Conservation (phyloP, 768 basidiomycete species). For the Podaxis rugospora region DNA sequence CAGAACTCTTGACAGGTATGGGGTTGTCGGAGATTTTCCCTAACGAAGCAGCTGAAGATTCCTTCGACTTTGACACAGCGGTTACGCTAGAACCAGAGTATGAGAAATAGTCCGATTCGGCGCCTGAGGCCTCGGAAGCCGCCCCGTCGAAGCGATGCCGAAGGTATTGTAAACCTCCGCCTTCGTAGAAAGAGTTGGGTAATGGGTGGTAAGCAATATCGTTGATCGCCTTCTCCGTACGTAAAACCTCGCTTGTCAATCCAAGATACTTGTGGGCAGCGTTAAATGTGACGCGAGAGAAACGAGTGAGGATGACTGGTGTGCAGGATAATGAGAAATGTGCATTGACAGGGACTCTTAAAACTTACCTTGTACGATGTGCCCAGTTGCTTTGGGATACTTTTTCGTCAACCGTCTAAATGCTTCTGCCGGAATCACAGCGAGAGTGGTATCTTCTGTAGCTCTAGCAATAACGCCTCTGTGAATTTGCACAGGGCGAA, state of each 20-base stretch:
- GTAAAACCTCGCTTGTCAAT: slow-evolving; percentile 88
- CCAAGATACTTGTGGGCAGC: slow-evolving; percentile 97
- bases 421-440: slow-evolving; percentile 98
- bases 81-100: slow-evolving; percentile 20
- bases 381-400: slow-evolving; percentile 94
- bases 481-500: slow-evolving; percentile 35
- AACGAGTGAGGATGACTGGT: slow-evolving; percentile 88
- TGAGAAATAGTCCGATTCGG: slow-evolving; percentile 57
- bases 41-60: slow-evolving; percentile 23
- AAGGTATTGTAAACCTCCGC: slow-evolving; percentile 84
- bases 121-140: slow-evolving; percentile 40
- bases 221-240: slow-evolving; percentile 96
- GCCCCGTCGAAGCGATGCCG: slow-evolving; percentile 83
- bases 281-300: slow-evolving; percentile 95
- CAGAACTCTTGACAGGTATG: slow-evolving; percentile 12
- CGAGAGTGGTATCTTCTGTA: slow-evolving; percentile 89
- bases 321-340: slow-evolving; percentile 12
- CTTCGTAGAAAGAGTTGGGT: slow-evolving; percentile 86
- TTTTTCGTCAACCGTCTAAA: slow-evolving; percentile 93
- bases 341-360: neutral
- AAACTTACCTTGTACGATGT: slow-evolving; percentile 82
- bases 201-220: slow-evolving; percentile 95
- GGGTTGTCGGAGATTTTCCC: slow-evolving; percentile 21
- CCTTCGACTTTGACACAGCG: slow-evolving; percentile 18
- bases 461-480: slow-evolving; percentile 89